Evolutionary conservation across 768 basidiomycete species (phyloP).

Genomic region (Suillus placidus): DNA sequence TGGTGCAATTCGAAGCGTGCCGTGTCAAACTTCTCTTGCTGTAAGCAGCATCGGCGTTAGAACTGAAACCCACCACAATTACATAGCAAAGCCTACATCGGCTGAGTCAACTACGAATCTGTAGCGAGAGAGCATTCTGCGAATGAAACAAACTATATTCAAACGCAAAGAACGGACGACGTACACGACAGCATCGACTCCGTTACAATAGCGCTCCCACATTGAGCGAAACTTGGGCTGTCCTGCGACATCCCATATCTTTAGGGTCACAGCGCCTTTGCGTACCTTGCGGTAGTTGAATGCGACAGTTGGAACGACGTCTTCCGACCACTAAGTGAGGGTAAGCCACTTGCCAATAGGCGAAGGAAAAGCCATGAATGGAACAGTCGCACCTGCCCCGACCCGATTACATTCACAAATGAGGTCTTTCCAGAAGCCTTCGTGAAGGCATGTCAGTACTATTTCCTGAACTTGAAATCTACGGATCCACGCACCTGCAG

Average conservation of each 20-base stretch:
- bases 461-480: constrained; percentile 1
- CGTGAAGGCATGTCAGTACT: neutral
- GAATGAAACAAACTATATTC: neutral
- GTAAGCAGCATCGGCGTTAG: constrained; percentile 13
- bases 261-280: constrained; percentile 88
- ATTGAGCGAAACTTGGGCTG: constrained; percentile 94
- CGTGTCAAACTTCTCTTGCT: constrained; percentile 83
- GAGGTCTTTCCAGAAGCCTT: constrained; percentile 96
- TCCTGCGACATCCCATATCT: constrained; percentile 95
- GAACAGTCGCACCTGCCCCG: constrained; percentile 61
- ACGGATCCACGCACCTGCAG: constrained; percentile 59
- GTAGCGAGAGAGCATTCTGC: constrained; percentile 2
- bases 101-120: constrained; percentile 94
- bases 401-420: constrained; percentile 88
- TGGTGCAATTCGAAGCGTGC: constrained; percentile 86
- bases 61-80: neutral
- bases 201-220: constrained; percentile 95
- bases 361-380: constrained; percentile 12
- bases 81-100: constrained; percentile 59
- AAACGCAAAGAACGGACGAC: constrained; percentile 27
- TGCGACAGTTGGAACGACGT: constrained; percentile 94
- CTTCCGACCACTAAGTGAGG: constrained; percentile 82
- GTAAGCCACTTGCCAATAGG: neutral
- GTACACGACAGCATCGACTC: constrained; percentile 90
- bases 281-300: constrained; percentile 89